phyloP scores from a whole-genome alignment of 768 basidiomycete species.

The Lactarius tabidus region DNA sequence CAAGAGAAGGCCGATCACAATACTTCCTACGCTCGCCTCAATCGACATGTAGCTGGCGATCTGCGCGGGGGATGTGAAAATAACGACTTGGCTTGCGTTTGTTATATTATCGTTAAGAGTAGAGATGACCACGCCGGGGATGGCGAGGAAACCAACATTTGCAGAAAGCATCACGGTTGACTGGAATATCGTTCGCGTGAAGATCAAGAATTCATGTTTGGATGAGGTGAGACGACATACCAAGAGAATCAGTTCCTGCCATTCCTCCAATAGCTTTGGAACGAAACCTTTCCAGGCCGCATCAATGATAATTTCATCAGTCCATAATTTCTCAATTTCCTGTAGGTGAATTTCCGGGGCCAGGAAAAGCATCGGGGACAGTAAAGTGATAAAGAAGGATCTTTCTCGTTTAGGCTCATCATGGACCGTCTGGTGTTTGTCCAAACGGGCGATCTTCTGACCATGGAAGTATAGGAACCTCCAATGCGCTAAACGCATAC shows the following conservation, averaged over 20 bases:
- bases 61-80: not conserved
- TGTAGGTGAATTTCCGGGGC: not conserved
- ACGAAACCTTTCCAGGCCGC: not conserved
- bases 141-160: conserved; percentile 35
- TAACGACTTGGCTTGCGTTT: not conserved
- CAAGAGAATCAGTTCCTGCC: not conserved
- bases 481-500: not conserved
- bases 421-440: not conserved
- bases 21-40: conserved; percentile 43
- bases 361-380: not conserved
- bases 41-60: conserved; percentile 49
- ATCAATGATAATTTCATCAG: not conserved
- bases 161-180: conserved; percentile 34
- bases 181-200: conserved; percentile 12
- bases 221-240: not conserved
- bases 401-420: not conserved
- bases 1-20: conserved; percentile 44
- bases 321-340: not conserved
- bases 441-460: not conserved
- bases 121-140: conserved; percentile 28
- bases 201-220: not conserved
- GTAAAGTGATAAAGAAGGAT: not conserved
- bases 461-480: conserved; percentile 1
- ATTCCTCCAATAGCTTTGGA: not conserved
- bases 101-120: too few species aligned